Conservation (phyloP, 2,329 filamentous ascomycete species). For the Epicoccum sorghinum region DNA sequence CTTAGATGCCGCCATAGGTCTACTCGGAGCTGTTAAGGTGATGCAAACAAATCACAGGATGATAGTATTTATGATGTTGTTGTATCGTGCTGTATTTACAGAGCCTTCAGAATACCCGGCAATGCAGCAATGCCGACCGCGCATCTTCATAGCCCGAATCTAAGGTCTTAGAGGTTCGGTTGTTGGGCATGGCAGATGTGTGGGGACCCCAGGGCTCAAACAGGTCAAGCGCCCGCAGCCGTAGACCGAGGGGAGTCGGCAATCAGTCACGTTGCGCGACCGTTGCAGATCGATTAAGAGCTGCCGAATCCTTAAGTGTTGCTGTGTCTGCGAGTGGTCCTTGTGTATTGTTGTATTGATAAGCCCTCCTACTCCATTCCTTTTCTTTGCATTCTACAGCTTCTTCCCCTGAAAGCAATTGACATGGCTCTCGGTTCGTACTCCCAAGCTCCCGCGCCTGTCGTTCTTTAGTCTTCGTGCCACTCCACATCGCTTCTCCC, state of each 20-base stretch:
- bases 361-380: neutral
- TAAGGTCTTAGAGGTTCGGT: constrained; percentile 1
- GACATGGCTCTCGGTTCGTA: constrained; percentile 1
- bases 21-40: no score
- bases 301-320: neutral
- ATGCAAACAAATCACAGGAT: no score
- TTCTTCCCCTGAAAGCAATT: neutral
- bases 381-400: neutral
- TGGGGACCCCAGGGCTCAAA: constrained; percentile 20
- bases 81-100: no score
- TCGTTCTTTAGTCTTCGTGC: neutral
- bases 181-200: constrained; percentile 17
- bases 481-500: neutral
- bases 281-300: constrained; percentile 21
- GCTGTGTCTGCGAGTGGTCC: neutral
- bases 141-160: neutral
- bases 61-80: no score
- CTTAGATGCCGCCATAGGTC: no score
- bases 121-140: neutral
- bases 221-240: constrained; percentile 13
- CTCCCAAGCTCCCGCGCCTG: neutral
- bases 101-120: no score
- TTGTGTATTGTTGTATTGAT: neutral
- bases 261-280: constrained; percentile 35
- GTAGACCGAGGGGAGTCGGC: constrained; percentile 33